A percentile compares a stretch with the other conserved stretches of the same genome.
These are phyloP conservation scores for Lactarius sp. DNA, from an alignment of 768 basidiomycete genomes.

Conservation along the genomic window DNA sequence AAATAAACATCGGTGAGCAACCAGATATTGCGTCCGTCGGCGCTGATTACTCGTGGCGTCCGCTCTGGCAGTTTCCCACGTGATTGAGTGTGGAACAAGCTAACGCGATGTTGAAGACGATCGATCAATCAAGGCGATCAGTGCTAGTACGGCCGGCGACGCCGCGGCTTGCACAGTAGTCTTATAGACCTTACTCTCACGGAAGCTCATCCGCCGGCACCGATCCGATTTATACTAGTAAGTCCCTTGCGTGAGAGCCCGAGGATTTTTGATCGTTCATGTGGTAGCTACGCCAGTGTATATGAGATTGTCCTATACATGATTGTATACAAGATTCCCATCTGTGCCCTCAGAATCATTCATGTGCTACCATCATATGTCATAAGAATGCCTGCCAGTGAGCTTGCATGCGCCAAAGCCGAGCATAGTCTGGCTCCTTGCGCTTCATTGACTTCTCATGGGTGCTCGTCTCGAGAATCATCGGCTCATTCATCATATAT, in stretches of 20 bases:
- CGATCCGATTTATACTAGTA: background rate
- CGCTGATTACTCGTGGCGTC: too few relatives aligned
- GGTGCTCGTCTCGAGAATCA: slow-evolving; percentile 59
- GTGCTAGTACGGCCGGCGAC: too few relatives aligned
- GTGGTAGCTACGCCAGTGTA: background rate
- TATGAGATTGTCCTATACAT: background rate
- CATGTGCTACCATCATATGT: background rate
- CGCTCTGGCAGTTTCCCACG: background rate
- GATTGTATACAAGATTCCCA: background rate
- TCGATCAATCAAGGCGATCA: background rate
- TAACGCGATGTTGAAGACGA: background rate
- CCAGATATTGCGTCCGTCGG: background rate
- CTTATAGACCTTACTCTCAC: too few relatives aligned
- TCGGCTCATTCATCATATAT: slow-evolving; percentile 66
- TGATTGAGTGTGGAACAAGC: background rate
- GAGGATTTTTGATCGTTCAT: background rate
- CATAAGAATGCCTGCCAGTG: slow-evolving; percentile 55
- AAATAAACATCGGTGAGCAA: background rate
- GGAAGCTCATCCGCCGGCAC: background rate
- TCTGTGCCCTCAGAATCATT: background rate
- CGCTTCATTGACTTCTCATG: slow-evolving; percentile 52
- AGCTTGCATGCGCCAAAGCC: slow-evolving; percentile 71
- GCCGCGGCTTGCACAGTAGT: too few relatives aligned
- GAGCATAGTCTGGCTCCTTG: slow-evolving; percentile 59
- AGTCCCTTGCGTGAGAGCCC: background rate